phyloP scores from a whole-genome alignment of 2,329 filamentous ascomycete genomes.

The Calonectria pseudoturangicola region DNA sequence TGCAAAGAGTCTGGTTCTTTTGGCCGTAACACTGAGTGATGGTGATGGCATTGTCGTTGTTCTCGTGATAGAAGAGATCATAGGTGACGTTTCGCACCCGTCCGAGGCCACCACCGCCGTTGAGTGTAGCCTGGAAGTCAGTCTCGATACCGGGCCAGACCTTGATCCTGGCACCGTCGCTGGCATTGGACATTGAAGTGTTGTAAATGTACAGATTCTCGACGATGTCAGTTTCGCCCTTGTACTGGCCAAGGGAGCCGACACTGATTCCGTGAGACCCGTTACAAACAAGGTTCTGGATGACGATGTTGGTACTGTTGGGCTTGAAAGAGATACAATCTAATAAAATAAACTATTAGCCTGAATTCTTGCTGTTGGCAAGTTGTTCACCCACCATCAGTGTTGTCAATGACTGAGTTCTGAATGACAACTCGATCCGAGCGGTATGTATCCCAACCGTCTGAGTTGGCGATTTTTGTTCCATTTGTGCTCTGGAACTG shows the following conservation, averaged over 20 bases:
- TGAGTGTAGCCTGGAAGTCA: constrained; percentile 67
- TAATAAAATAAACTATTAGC: constrained; percentile 5
- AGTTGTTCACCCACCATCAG: constrained; percentile 42
- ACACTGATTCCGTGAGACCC: constrained; percentile 84
- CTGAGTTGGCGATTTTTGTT: constrained; percentile 71
- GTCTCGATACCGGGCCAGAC: constrained; percentile 76
- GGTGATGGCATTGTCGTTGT: constrained; percentile 70
- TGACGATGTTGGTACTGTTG: constrained; percentile 80
- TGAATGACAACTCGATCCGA: constrained; percentile 79
- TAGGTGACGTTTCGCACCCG: constrained; percentile 81
- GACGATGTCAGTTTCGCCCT: constrained; percentile 78
- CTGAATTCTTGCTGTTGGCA: too few species aligned
- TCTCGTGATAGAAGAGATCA: constrained; percentile 74
- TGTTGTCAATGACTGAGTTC: constrained; percentile 72
- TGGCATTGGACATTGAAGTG: constrained; percentile 74
- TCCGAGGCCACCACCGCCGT: constrained; percentile 73
- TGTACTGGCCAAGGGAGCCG: constrained; percentile 82
- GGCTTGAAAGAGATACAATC: constrained; percentile 86
- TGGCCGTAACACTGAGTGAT: constrained; percentile 56
- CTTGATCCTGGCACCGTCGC: constrained; percentile 82
- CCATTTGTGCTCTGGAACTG: constrained; percentile 45
- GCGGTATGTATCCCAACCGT: constrained; percentile 79
- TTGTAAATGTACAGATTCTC: constrained; percentile 81
- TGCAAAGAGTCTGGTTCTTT: constrained; percentile 54
- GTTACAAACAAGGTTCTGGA: constrained; percentile 80